These are phyloP conservation scores for Eucalyptus virginea DNA, from an alignment of 345 rosid genomes.

Conservation along the genomic window DNA sequence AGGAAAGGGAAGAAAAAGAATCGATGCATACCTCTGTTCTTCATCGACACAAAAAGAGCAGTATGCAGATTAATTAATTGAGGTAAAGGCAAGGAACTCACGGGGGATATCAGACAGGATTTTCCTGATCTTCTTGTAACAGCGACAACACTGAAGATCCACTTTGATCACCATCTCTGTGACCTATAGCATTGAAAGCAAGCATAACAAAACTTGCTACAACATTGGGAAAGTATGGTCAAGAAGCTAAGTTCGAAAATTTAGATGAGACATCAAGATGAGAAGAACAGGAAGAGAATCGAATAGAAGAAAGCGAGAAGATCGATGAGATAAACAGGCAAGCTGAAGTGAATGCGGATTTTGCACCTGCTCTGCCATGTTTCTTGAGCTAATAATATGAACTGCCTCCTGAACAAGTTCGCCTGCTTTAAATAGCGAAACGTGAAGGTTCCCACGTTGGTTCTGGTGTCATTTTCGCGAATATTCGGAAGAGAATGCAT, in stretches of 20 bases:
- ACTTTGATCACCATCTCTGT: not conserved
- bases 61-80: not conserved
- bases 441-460: too few relatives aligned
- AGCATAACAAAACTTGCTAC: not conserved
- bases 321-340: too few relatives aligned
- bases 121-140: slow-evolving; percentile 49
- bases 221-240: not conserved
- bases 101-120: slow-evolving; percentile 50
- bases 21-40: not conserved
- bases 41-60: not conserved
- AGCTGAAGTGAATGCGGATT: not conserved
- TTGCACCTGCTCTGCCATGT: not conserved
- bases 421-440: not conserved
- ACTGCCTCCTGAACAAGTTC: not conserved
- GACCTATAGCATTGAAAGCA: not conserved
- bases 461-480: too few relatives aligned
- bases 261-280: not conserved
- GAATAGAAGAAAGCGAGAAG: not conserved
- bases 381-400: not conserved
- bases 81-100: slow-evolving; percentile 14
- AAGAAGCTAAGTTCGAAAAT: not conserved
- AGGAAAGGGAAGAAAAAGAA: not conserved
- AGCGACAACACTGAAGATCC: not conserved
- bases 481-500: too few relatives aligned
- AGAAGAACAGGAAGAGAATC: not conserved